Evolutionary conservation across 2,329 filamentous ascomycete genomes (phyloP), one percentile per base, ranked within the genome.

Genomic region (Phyllosticta ampelicida): DNA sequence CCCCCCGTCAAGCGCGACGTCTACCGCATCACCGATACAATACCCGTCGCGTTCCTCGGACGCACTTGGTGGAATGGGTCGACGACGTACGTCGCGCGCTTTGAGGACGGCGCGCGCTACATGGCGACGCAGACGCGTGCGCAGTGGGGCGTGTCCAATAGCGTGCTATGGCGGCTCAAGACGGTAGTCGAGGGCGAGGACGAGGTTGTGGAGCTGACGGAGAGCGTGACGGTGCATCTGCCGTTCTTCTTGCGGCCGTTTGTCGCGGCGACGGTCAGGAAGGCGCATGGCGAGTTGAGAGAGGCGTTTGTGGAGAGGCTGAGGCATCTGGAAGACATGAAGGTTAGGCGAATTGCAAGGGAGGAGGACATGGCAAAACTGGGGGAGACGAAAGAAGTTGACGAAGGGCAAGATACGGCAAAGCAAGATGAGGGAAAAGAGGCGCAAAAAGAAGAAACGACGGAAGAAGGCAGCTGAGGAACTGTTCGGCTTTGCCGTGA

Each of bases 231-330:
- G 28, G 49, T 23, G 21, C 16, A 11, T 11, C 52, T 53, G 52
- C 48, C 53, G 48, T 55, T 28, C 53, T 28, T 48, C 16, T 5
- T 59, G 48, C 48, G 23, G 29, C 30, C 48, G 48, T 59, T 55
- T 21, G 57, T 55, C 18, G 53, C 52, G 57, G 53, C 53, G n/a
- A 59, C 57, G 20, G 55, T 54, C 44, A 29, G 29, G 29, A 59
- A 19, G 57, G 28, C 19, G 3, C 57, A 59, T 49, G 20, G 55
- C 53, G 48, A 36, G 8, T 23, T 55, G n/a, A 1, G 50, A 16
- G 29, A 28, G 48, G 44, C 29, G 23, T 59, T 59, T 55, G 53
- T 59, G 10, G 53, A 52, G 53, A 48, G 29, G 57, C 30, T 59
- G 29, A 16, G 21, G n/a, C n/a, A 18, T 21, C 11, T 6, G 29